Base-by-base conservation (phyloP, 345 rosid genomes). In the Excoecaria cochinchinensis region DNA sequence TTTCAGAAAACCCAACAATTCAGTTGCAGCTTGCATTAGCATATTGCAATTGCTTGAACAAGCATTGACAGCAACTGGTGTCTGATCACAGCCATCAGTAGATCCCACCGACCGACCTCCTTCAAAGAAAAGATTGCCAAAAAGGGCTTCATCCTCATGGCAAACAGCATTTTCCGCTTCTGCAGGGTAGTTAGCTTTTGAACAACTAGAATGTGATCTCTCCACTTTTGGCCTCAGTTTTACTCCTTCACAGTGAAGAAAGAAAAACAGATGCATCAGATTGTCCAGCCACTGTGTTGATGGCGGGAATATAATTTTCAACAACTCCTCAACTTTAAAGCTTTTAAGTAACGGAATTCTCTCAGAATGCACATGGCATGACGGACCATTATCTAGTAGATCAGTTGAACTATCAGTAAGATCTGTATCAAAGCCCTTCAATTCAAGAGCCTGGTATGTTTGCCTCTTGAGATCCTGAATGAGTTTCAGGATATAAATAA, bases 101-200 rank as follows among this genome's bases (percentile, higher is more conserved):
- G 97, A 88, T 76, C 95, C 91, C 60, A 88, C 79, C 3, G 93
- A 87, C 58, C 98, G 90, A 77, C 89, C 70, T 69, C 90, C 90
- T 84, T 95, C 99, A 67, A 88, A 90, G 85, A 95, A 95, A 77
- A 95, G 93, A 77, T 93, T 91, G 15, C 99, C 99, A 76, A 95
- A 95, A 74, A 95, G 89, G 42, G 97, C 97, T 74, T 95, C 99
- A 74, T 95, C 99, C 24, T 95, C 99, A 84, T 89, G 99, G 73
- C 89, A 89, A 81, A 84, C 83, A 47, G 89, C 86, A 82, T 81
- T 91, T 77, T 93, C 99, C 75, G 81, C 79, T 84, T 95, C 99
- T 19, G 89, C 65, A 38, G 88, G 81, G 76, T 87, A 86, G 83
- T 78, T 90, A 74, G 84, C 73, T 80, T 89, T 93, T 51, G 81